Conservation (phyloP, 2,329 filamentous ascomycete species). For the Lasiodiplodia hormozganensis region DNA sequence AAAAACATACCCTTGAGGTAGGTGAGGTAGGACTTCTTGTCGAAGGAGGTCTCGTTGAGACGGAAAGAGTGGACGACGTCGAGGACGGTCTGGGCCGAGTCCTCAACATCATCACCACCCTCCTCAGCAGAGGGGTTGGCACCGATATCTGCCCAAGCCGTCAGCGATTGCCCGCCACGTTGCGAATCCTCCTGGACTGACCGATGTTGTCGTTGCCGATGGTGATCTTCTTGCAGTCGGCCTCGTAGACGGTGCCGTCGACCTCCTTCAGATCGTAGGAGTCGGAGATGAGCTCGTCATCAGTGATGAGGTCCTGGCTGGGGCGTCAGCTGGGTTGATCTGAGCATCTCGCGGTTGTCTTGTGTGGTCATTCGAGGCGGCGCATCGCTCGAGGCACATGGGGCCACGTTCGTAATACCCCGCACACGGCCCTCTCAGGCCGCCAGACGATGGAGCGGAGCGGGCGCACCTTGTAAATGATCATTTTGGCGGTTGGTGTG, state of each 20-base stretch:
- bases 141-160: conserved; percentile 70
- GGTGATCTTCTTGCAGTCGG: conserved; percentile 88
- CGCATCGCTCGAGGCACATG: conserved; percentile 23
- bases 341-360: conserved; percentile 17
- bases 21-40: conserved; percentile 84
- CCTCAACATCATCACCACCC: conserved; percentile 77
- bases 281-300: conserved; percentile 96
- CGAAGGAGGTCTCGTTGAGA: conserved; percentile 76
- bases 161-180: conserved; percentile 31
- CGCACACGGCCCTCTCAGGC: conserved; percentile 29
- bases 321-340: conserved; percentile 15
- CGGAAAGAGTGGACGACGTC: conserved; percentile 95
- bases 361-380: conserved; percentile 24
- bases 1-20: conserved; percentile 79
- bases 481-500: conserved; percentile 54
- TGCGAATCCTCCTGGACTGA: conserved; percentile 53
- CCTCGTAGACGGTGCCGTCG: conserved; percentile 84
- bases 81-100: conserved; percentile 77
- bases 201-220: conserved; percentile 76
- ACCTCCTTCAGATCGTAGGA: conserved; percentile 84
- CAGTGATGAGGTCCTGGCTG: conserved; percentile 81
- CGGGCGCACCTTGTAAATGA: conserved; percentile 63
- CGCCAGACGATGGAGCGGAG: conserved; percentile 39
- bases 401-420: conserved; percentile 32
- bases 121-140: conserved; percentile 98